Base-by-base conservation (phyloP, 163 green algal genomes). In the Scenedesmus sp. region DNA sequence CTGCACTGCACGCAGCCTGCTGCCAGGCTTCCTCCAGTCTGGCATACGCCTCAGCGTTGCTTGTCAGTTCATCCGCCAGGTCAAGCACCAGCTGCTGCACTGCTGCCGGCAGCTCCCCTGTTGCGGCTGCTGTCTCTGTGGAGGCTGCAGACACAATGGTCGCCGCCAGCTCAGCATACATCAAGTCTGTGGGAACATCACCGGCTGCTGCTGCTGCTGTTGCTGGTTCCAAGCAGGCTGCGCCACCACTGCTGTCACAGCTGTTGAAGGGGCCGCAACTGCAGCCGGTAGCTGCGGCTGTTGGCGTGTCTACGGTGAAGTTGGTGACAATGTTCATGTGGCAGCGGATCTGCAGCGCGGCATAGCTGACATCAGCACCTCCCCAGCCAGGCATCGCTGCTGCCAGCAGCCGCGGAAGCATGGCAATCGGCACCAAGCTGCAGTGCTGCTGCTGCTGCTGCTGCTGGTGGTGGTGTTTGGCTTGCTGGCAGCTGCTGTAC, bases 151-250 rank as follows among this genome's bases (percentile, higher is more conserved):
- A 76, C 15, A 90, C 43, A 49, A 90, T 90, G 2, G 85, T 90
- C 4, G 85, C 70, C 20, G 85, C 85, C 16, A 90, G 72, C 85
- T 90, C 85, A 59, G 85, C 85, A 61, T 65, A 90, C 85, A 90
- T 90, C 30, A 90, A 37, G 65, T 90, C 85, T 42, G 44, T 73
- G 0, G 85, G 85, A 30, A 46, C 49, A 51, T 56, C 78, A 33
- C 16, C 18, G 12, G 42, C 85, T 43, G 72, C 72, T 83, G 72
- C 72, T 51, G 43, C 85, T n/a, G n/a, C n/a, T n/a, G n/a, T n/a
- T n/a, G n/a, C n/a, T n/a, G n/a, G n/a, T n/a, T n/a, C n/a, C n/a
- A n/a, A n/a, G n/a, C n/a, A n/a, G n/a, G n/a, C n/a, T n/a, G n/a
- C n/a, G n/a, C n/a, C n/a, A n/a, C n/a, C n/a, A n/a, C 7, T 4